Evolutionary conservation across 345 rosid species (phyloP).

Genomic region (Lepidium africanum): DNA sequence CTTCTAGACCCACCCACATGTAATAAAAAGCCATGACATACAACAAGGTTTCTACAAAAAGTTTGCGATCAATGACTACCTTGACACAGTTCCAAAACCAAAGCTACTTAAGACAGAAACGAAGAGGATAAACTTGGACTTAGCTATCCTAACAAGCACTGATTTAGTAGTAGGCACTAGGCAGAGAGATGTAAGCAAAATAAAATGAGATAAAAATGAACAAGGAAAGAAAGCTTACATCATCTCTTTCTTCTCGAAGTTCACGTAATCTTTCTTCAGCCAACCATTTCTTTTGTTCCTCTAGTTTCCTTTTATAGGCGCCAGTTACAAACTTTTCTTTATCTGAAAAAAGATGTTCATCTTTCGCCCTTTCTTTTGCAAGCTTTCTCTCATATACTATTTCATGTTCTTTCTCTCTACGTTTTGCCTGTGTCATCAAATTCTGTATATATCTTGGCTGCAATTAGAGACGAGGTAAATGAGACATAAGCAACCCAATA

Average conservation of each 20-base stretch:
- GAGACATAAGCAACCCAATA: not conserved
- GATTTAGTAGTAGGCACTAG: not conserved
- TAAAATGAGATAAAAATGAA: not conserved
- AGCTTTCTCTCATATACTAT: constrained; percentile 72
- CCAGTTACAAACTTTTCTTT: constrained; percentile 80
- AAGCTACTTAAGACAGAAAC: not conserved
- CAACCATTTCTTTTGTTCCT: constrained; percentile 74
- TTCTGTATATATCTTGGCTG: constrained; percentile 74
- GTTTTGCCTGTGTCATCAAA: constrained; percentile 60
- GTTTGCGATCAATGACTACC: not conserved
- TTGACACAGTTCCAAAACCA: not conserved
- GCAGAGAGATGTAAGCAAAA: not conserved
- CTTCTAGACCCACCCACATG: not conserved
- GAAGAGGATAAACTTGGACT: not conserved
- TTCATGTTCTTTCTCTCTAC: constrained; percentile 66
- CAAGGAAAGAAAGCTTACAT: constrained; percentile 41
- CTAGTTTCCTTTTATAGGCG: constrained; percentile 79
- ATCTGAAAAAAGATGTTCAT: constrained; percentile 76
- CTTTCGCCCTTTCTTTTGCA: constrained; percentile 75
- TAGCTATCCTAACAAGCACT: not conserved
- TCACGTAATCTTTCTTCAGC: constrained; percentile 66
- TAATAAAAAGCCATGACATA: not conserved
- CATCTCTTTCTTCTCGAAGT: constrained; percentile 78
- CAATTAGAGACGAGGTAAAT: not conserved
- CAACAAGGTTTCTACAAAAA: not conserved